phyloP scores from a whole-genome alignment of 495 filamentous ascomycete genomes.

The Xylaria longipes region DNA sequence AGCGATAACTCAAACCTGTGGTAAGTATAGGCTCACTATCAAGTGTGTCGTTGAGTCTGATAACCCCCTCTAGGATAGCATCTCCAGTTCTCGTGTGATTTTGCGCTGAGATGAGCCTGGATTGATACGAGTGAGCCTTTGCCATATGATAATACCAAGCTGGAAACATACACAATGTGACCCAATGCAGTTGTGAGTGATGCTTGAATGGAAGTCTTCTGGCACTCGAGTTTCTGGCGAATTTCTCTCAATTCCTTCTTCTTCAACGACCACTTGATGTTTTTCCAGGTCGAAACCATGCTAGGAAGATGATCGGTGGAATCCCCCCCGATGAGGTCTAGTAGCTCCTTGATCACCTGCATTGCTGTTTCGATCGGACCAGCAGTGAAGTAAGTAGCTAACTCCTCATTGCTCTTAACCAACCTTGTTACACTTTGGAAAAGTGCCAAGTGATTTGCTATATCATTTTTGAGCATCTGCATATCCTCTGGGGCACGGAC shows the following conservation, averaged over 20 bases:
- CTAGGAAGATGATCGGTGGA: too few relatives aligned
- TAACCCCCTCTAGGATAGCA: too few relatives aligned
- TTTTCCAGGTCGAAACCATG: background rate
- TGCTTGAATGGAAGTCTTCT: background rate
- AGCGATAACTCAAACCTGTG: background rate
- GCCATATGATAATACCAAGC: background rate
- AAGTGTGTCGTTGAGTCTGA: background rate
- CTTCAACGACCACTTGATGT: background rate
- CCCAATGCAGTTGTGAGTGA: background rate
- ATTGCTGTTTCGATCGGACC: background rate
- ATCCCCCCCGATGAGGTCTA: background rate
- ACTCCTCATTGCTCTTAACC: background rate
- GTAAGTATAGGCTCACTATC: background rate
- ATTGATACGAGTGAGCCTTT: background rate
- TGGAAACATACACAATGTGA: background rate
- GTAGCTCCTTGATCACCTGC: background rate
- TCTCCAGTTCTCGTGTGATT: too few relatives aligned
- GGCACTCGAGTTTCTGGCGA: background rate
- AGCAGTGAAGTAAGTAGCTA: background rate
- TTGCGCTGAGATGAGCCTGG: too few relatives aligned
- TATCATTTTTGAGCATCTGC: background rate
- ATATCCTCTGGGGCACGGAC: background rate
- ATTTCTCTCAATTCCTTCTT: background rate
- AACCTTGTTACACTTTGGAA: background rate
- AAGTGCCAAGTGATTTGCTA: background rate